A percentile compares a stretch with the other conserved stretches of the same genome.
Conservation (phyloP, 306 rosid genomes). For the Abrus precatorius region DNA sequence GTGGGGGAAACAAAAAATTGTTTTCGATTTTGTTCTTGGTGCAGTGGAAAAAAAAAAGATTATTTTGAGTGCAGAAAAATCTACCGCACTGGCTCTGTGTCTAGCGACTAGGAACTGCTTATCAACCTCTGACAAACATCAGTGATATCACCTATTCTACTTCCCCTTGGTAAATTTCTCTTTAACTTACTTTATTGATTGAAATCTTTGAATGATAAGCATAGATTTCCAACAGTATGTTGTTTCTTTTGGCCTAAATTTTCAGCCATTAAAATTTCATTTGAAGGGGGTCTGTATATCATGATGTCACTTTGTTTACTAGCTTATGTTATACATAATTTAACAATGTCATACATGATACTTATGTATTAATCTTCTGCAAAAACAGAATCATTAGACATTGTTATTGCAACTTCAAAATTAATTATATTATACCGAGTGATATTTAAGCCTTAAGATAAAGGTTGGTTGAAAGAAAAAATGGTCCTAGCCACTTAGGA, state of each 20-base stretch:
- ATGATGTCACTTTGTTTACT: background rate
- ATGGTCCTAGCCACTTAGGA: background rate
- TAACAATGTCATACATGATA: background rate
- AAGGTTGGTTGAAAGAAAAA: background rate
- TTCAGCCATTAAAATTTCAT: constrained; percentile 8
- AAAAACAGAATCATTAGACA: background rate
- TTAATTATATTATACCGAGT: background rate
- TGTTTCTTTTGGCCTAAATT: background rate
- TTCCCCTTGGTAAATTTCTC: constrained; percentile 65
- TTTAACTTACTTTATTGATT: background rate
- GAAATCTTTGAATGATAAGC: background rate
- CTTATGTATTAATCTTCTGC: background rate
- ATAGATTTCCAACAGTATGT: background rate
- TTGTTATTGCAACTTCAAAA: background rate
- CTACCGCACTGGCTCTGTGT: constrained; percentile 71
- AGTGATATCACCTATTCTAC: constrained; percentile 68
- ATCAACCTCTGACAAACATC: constrained; percentile 66
- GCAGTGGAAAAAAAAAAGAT: constrained; percentile 73
- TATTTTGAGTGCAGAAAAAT: constrained; percentile 73
- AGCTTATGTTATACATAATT: background rate
- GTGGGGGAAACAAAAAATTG: background rate
- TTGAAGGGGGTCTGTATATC: background rate
- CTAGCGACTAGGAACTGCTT: constrained; percentile 76
- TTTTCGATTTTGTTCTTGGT: constrained; percentile 32
- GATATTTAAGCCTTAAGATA: background rate